Base-by-base conservation (phyloP, 129 eudicot genomes). In the Pseudognaphalium luteoalbum region DNA sequence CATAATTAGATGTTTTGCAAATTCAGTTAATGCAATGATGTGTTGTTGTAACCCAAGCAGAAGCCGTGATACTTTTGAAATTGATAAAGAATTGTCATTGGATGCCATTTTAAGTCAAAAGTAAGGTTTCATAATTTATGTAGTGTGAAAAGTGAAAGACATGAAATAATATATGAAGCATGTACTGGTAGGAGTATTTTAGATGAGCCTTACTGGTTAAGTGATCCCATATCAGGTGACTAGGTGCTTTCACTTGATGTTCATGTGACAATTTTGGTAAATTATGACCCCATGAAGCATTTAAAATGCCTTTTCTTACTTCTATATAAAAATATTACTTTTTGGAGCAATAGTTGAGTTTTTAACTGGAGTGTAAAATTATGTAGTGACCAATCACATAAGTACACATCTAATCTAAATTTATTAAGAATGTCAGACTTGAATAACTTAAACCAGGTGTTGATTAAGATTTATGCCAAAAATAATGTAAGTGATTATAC, bases 91-190 rank as follows among this genome's bases (percentile, higher is more conserved):
- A 58, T 17, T 52, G 76, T 66, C 79, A 66, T 73, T 56, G 83
- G 83, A 80, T 80, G 22, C 79, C 79, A 73, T n/a, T 41, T 73
- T 73, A 25, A 15, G 16, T 4, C 28, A 52, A 73, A 78, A 64
- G 68, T 64, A 72, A 34, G 59, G 81, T 68, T 66, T 37, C 7
- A 74, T 60, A 61, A 60, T 77, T 37, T 28, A 77, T 68, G 58
- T 17, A 57, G 21, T 72, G 56, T 37, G 44, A 79, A 79, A 72
- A 72, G 83, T 79, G 68, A 79, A 72, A 57, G 74, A 39, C 35
- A 73, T 52, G 68, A 73, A 73, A 66, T 73, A 54, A 56, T 66
- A 72, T 65, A 73, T 73, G 66, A 34, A 16, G 41, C 25, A 16
- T 71, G 74, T 66, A 65, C 37, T 64, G 34, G 33, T 52, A 8